Evolutionary conservation across 2,329 filamentous ascomycete species (phyloP), one percentile per base, ranked within the genome.

Genomic region (Alternaria ethzedia): DNA sequence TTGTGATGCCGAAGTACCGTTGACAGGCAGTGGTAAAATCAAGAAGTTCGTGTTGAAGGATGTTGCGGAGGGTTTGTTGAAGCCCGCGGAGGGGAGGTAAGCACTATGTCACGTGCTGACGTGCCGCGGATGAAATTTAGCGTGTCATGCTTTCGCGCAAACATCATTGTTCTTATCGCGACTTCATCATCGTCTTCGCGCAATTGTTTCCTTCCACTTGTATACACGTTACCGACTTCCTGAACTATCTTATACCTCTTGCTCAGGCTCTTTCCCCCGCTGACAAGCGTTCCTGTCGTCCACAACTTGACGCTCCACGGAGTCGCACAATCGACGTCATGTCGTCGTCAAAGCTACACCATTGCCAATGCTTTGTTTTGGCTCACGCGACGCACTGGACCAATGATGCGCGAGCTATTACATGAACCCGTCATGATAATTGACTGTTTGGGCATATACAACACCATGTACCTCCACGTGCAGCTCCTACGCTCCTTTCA

Each of bases 1-100:
- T 32, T 81, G 78, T 13, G 71, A 76, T 26, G 70, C 70, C 0
- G 72, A 75, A 7, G 68, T 82, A 0, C 82, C 82, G 10, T 72
- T 82, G 45, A 83, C 82, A 2, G 81, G 80, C 2, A 83, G 80
- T 66, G 82, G 81, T 11, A 83, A 83, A 76, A 79, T 83, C 45
- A 79, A 80, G 69, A 83, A 83, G 68, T 82, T 81, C 66, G 76
- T 77, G 10, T 28, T 78, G 28, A 73, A 69, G 49, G 72, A 74
- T 52, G 66, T 70, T 32, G 77, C 75, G 0, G 77, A 79, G 57
- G 59, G 36, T 15, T 45, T 78, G 32, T 30, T 75, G 57, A 65
- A 17, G n/a, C 15, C 36, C 5, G 36, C 36, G 36, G 36, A 52
- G 30, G 15, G 61, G 43, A 54, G 58, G 15, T 70, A 55, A 52